Evolutionary conservation across 2,329 filamentous ascomycete species (phyloP).

Genomic region (Immersiporthe knoxdaviesiana): DNA sequence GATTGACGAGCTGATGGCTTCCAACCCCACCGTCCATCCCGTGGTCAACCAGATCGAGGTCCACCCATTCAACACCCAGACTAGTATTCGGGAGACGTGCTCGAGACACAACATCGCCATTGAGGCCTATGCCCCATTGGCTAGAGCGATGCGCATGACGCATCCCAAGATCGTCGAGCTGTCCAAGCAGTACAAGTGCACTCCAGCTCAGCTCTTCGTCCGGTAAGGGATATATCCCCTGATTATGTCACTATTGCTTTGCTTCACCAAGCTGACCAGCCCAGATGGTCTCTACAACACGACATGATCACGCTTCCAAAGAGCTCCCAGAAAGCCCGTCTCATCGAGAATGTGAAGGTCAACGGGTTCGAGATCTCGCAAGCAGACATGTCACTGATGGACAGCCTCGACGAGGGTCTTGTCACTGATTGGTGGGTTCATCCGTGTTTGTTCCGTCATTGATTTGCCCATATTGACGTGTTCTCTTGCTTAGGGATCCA

Average conservation of each 20-base stretch:
- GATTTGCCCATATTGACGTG: conserved; percentile 6
- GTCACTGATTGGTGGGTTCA: conserved; percentile 66
- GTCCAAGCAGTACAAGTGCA: conserved; percentile 69
- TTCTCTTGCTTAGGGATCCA: conserved; percentile 28
- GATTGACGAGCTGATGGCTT: conserved; percentile 70
- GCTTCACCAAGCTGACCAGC: not conserved
- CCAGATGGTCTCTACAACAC: conserved; percentile 76
- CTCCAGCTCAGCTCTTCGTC: conserved; percentile 74
- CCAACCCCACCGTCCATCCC: conserved; percentile 64
- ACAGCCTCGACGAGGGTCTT: conserved; percentile 70
- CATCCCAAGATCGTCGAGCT: conserved; percentile 66
- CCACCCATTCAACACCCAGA: conserved; percentile 79
- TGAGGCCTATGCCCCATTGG: conserved; percentile 81
- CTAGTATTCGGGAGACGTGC: conserved; percentile 68
- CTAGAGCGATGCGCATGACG: conserved; percentile 69
- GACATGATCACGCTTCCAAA: conserved; percentile 75
- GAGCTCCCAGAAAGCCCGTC: conserved; percentile 64
- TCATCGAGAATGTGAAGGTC: conserved; percentile 67
- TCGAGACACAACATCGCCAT: conserved; percentile 68
- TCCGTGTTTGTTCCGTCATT: not conserved
- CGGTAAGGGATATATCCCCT: conserved; percentile 38
- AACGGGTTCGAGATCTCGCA: conserved; percentile 62
- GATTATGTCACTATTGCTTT: not conserved
- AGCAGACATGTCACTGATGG: conserved; percentile 66
- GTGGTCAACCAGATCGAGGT: conserved; percentile 82